A percentile compares a stretch with the other conserved stretches of the same genome.
Evolutionary conservation across 176 grass and related monocot species (phyloP).

Genomic region (Musa itinerans): DNA sequence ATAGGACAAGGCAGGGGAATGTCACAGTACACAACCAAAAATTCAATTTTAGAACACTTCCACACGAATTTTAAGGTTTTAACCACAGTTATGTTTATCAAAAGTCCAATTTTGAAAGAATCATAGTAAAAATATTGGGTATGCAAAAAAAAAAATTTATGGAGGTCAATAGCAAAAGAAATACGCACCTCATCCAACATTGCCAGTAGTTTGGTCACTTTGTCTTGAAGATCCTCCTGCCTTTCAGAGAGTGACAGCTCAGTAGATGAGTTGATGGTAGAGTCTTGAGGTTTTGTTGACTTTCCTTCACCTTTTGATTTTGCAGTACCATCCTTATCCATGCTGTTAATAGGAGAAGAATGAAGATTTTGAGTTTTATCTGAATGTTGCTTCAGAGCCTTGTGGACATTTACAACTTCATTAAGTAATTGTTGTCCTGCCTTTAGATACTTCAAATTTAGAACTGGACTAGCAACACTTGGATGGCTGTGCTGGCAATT

Average conservation of each 20-base stretch:
- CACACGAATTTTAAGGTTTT: too few species aligned
- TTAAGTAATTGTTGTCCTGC: conserved; percentile 61
- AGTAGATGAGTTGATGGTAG: conserved; percentile 28
- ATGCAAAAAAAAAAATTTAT: too few species aligned
- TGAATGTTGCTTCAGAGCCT: conserved; percentile 47
- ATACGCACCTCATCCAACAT: conserved; percentile 73
- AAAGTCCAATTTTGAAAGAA: too few species aligned
- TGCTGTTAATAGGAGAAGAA: conserved; percentile 16
- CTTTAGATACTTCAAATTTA: conserved; percentile 67
- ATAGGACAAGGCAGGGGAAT: too few species aligned
- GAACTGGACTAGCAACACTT: conserved; percentile 30
- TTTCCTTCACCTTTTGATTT: conserved; percentile 9
- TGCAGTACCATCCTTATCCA: conserved; percentile 37
- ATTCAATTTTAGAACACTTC: too few species aligned
- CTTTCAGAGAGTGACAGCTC: conserved; percentile 66
- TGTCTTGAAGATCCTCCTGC: conserved; percentile 93
- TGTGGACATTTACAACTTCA: conserved; percentile 57
- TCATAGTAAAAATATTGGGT: too few species aligned
- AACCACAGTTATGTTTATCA: too few species aligned
- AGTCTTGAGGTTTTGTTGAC: conserved; percentile 26
- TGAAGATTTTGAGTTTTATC: conserved; percentile 34
- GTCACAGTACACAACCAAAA: too few species aligned
- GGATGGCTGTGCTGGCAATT: neutral
- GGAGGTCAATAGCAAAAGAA: neutral
- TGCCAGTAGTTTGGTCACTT: conserved; percentile 65